Base-by-base conservation (phyloP, 1,284 basidiomycete genomes). In the Naganishia cerealis region DNA sequence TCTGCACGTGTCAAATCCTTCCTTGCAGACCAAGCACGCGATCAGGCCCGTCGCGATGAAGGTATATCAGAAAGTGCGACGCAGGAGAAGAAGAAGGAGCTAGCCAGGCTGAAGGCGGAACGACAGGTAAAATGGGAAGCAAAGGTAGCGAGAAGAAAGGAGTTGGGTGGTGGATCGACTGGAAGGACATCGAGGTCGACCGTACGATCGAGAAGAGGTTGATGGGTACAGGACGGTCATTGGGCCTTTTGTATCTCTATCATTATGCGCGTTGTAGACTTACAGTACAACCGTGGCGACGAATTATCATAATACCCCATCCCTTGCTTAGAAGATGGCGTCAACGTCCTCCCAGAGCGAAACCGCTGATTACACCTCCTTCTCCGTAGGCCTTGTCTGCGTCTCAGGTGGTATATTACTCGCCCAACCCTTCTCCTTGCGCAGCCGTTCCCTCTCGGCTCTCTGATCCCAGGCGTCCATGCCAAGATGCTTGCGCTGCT, bases 51-150 rank as follows among this genome's bases (percentile, higher is more conserved):
- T 46, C 54, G 66, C 12, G 39, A 50, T n/a, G 61, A 70, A 26
- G 69, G 69, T 16, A 50, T 70, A n/a, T 61, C 69, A 13, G 54
- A 56, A 39, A 67, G 66, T 48, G 39, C 57, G 13, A 67, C 61
- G 12, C 69, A 70, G 56, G 69, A 58, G 61, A 67, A 66, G 52
- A 70, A 70, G 39, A 56, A 67, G 66, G 59, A 56, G 24, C 46
- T 46, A 21, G 56, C 53, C 21, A 54, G 26, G 42, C 29, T 38
- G 38, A 52, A 38, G 43, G 66, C 55, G 50, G 69, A 70, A 38
- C 62, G 69, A 24, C 55, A 59, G 56, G 66, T 38, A 21, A 67
- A 59, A 52, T 68, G 59, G 59, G 67, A 68, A 38, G 61, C 59
- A 13, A 63, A 65, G 33, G 42, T 57, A n/a, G 61, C 55, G 21